phyloP scores from a whole-genome alignment of 2,329 filamentous ascomycete genomes.

The Calonectria henricotiae region DNA sequence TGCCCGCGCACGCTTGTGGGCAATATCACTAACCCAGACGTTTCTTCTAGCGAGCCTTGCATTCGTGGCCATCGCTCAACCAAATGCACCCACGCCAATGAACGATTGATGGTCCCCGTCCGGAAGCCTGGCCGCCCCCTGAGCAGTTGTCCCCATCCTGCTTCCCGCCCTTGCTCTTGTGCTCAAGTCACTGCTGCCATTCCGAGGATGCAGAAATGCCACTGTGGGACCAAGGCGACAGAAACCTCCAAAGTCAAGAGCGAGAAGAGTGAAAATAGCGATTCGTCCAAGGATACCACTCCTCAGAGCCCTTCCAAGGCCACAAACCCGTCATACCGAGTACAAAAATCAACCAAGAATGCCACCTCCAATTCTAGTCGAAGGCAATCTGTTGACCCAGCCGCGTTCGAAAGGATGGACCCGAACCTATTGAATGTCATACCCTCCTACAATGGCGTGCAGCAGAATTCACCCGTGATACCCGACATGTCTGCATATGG shows the following conservation, averaged over 20 bases:
- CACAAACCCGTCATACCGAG: slow-evolving; percentile 59
- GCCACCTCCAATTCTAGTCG: slow-evolving; percentile 52
- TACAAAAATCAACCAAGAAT: slow-evolving; percentile 62
- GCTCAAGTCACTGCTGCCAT: slow-evolving; percentile 77
- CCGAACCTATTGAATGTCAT: slow-evolving; percentile 68
- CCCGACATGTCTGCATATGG: slow-evolving; percentile 52
- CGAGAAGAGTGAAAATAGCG: slow-evolving; percentile 52
- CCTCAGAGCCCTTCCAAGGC: slow-evolving; percentile 56
- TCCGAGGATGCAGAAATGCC: slow-evolving; percentile 72
- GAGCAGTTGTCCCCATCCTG: slow-evolving; percentile 79
- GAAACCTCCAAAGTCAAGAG: slow-evolving; percentile 45
- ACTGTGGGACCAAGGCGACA: slow-evolving; percentile 62
- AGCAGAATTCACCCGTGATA: slow-evolving; percentile 49
- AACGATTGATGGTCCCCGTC: slow-evolving; percentile 80
- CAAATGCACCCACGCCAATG: slow-evolving; percentile 79
- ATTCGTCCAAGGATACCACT: slow-evolving; percentile 46
- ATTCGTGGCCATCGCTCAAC: slow-evolving; percentile 84
- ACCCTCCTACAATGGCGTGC: slow-evolving; percentile 54
- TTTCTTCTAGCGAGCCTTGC: slow-evolving; percentile 75
- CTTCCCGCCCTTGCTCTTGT: slow-evolving; percentile 74
- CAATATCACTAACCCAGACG: slow-evolving; percentile 39
- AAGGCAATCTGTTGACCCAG: slow-evolving; percentile 68
- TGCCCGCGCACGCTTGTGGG: slow-evolving; percentile 9
- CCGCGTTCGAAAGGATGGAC: slow-evolving; percentile 69
- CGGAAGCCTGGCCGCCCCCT: slow-evolving; percentile 81